phyloP scores from a whole-genome alignment of 164 flowering plant species.

The Dillenia turbinata region DNA sequence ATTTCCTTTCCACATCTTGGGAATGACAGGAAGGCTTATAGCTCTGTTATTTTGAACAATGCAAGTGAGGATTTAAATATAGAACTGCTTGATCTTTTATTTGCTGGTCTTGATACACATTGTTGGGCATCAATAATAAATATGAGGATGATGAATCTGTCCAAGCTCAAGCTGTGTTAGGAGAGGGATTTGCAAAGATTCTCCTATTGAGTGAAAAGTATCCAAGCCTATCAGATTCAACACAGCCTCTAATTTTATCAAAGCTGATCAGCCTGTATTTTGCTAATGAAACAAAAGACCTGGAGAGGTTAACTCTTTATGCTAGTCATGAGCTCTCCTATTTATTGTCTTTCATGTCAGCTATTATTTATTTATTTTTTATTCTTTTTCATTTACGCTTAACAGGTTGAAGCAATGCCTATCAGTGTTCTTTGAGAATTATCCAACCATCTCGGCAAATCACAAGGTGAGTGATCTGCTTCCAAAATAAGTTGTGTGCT shows the following conservation, averaged over 20 bases:
- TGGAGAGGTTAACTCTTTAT: constrained; percentile 44
- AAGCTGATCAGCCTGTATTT: constrained; percentile 72
- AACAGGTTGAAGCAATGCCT: constrained; percentile 87
- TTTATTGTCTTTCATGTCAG: neutral
- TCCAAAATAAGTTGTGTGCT: neutral
- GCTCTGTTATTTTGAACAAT: constrained; percentile 24
- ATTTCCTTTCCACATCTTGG: constrained; percentile 28
- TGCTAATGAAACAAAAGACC: constrained; percentile 44
- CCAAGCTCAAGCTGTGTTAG: constrained; percentile 53
- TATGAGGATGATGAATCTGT: constrained; percentile 64
- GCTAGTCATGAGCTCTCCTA: neutral
- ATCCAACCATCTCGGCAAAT: constrained; percentile 68
- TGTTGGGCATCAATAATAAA: constrained; percentile 28
- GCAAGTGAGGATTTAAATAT: constrained; percentile 27
- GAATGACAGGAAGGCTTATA: constrained; percentile 20
- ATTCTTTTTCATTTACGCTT: constrained; percentile 2
- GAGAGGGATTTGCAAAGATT: constrained; percentile 89
- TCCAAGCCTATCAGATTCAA: constrained; percentile 51
- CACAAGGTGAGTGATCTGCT: constrained; percentile 64
- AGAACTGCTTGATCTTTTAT: constrained; percentile 64
- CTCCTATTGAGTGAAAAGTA: constrained; percentile 80
- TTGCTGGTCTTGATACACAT: constrained; percentile 47
- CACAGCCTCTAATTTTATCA: constrained; percentile 47
- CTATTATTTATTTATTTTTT: neutral
- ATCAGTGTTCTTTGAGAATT: constrained; percentile 95